Evolutionary conservation across 2,329 filamentous ascomycete genomes (phyloP).

Genomic region (Fusarium nanum): DNA sequence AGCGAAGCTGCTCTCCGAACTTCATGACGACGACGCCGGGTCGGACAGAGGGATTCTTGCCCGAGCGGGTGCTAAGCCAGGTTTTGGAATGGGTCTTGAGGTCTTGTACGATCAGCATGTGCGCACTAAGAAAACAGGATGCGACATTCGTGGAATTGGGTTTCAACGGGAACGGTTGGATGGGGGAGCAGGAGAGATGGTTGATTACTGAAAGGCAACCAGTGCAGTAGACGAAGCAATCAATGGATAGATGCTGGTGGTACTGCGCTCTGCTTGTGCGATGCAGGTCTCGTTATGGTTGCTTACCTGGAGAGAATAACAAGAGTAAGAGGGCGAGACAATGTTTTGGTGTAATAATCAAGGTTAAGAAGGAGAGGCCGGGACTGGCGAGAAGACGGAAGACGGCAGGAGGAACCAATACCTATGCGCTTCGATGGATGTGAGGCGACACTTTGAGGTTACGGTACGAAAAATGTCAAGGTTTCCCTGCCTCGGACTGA

Average conservation of each 20-base stretch:
- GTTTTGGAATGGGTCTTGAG: slow-evolving; percentile 57
- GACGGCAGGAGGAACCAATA: slow-evolving; percentile 9
- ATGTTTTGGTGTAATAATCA: slow-evolving; percentile 18
- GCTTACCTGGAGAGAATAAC: slow-evolving; percentile 36
- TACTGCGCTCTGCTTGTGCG: slow-evolving; percentile 3
- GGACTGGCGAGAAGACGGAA: slow-evolving; percentile 15
- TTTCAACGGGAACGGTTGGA: slow-evolving; percentile 1
- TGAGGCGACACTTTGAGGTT: neutral
- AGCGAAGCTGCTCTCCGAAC: slow-evolving; percentile 97
- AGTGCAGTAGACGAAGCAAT: slow-evolving; percentile 13
- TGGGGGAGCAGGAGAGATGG: neutral
- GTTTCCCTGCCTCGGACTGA: slow-evolving; percentile 24
- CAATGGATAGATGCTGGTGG: slow-evolving; percentile 9
- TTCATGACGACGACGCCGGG: slow-evolving; percentile 73
- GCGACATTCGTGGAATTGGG: slow-evolving; percentile 25
- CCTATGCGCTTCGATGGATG: neutral
- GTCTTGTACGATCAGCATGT: slow-evolving; percentile 66
- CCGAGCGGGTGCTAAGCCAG: slow-evolving; percentile 54
- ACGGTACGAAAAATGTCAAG: slow-evolving; percentile 14
- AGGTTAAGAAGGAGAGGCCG: slow-evolving; percentile 21
- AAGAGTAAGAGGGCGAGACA: slow-evolving; percentile 17
- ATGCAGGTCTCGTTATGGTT: slow-evolving; percentile 14
- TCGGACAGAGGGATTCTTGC: slow-evolving; percentile 49
- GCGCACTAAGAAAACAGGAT: slow-evolving; percentile 40
- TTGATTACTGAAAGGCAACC: slow-evolving; percentile 7